These are phyloP conservation scores for Colletotrichum limetticola DNA, from an alignment of 2,329 filamentous ascomycete genomes.

Conservation along the genomic window DNA sequence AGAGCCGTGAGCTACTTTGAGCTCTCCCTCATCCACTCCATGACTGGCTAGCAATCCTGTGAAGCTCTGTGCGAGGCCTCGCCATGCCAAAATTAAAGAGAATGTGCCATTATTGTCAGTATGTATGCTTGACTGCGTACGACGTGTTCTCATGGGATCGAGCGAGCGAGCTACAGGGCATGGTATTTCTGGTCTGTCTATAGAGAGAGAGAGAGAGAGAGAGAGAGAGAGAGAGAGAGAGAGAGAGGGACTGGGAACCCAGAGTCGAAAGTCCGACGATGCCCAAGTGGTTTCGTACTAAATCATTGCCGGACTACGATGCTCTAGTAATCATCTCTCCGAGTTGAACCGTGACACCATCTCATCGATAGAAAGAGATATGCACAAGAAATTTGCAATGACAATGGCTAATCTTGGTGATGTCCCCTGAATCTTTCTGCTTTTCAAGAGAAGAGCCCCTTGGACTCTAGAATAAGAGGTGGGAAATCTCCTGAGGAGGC, in stretches of 20 bases:
- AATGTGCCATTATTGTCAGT: too few relatives aligned
- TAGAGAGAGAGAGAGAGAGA: too few relatives aligned
- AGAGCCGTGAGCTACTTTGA: background rate
- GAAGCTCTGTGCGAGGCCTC: background rate
- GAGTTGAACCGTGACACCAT: background rate
- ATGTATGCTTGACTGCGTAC: too few relatives aligned
- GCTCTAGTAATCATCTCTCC: background rate
- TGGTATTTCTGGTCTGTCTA: background rate
- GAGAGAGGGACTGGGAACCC: background rate
- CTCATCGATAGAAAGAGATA: background rate
- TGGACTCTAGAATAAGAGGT: too few relatives aligned
- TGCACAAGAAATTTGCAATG: background rate
- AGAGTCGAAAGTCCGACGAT: background rate
- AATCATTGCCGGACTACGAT: background rate
- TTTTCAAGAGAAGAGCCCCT: background rate
- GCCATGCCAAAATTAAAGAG: background rate
- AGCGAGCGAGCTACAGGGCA: too few relatives aligned
- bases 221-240: too few relatives aligned
- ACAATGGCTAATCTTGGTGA: background rate
- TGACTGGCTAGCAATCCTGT: background rate
- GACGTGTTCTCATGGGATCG: too few relatives aligned
- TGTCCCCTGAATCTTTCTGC: too few relatives aligned
- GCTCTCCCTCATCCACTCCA: background rate
- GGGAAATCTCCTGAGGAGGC: too few relatives aligned
- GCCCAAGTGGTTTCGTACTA: background rate